phyloP scores from a whole-genome alignment of 2,329 filamentous ascomycete species.

The Verticillium klebahnii region DNA sequence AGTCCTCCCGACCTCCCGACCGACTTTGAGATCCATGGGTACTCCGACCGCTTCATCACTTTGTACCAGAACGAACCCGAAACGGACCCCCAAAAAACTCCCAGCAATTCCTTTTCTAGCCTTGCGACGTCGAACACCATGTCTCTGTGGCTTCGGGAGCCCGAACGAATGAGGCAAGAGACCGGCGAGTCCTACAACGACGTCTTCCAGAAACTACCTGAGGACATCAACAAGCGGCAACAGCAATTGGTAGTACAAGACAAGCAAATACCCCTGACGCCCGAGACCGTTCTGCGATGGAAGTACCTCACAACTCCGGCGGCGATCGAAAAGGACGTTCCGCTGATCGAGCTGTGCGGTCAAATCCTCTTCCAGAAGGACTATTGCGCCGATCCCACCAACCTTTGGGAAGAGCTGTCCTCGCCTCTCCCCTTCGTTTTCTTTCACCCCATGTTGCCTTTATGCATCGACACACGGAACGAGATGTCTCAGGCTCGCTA shows the following conservation, averaged over 20 bases:
- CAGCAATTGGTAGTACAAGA: conserved; percentile 44
- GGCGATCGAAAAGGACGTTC: conserved; percentile 52
- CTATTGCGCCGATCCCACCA: conserved; percentile 62
- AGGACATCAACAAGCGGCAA: conserved; percentile 37
- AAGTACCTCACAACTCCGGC: conserved; percentile 54
- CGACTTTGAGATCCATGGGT: conserved; percentile 62
- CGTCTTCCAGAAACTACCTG: conserved; percentile 58
- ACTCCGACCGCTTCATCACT: conserved; percentile 70
- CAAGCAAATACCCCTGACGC: conserved; percentile 37
- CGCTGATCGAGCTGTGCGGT: conserved; percentile 69
- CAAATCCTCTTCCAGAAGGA: conserved; percentile 69
- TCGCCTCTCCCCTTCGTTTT: conserved; percentile 72
- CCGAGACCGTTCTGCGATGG: conserved; percentile 63
- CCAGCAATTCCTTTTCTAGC: conserved; percentile 67
- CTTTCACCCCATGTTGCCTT: conserved; percentile 81
- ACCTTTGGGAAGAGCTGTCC: conserved; percentile 63
- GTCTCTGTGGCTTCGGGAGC: conserved; percentile 73
- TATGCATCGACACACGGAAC: conserved; percentile 87
- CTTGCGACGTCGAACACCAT: conserved; percentile 71
- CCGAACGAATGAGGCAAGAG: conserved; percentile 62
- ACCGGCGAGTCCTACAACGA: conserved; percentile 61
- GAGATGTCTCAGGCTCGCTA: conserved; percentile 86
- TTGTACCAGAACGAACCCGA: conserved; percentile 60
- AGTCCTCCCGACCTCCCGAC: conserved; percentile 63
- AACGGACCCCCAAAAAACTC: conserved; percentile 52